These are phyloP conservation scores for Candida albicans DNA, from an alignment of 1,139 yeast species.

Conservation along the genomic window DNA sequence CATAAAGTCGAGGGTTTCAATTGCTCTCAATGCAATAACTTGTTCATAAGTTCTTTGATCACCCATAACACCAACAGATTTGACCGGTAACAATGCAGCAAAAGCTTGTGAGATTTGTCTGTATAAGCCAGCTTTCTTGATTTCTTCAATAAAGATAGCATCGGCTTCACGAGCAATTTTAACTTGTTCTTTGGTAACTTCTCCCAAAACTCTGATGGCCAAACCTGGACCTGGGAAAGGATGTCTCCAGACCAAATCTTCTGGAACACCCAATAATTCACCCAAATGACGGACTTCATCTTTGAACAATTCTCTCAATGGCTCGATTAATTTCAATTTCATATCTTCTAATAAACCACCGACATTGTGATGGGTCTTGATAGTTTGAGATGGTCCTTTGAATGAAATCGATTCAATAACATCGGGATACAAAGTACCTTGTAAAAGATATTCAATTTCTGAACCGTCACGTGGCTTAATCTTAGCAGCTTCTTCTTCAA, in stretches of 20 bases:
- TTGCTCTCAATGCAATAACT: slow-evolving; percentile 97
- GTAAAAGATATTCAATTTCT: slow-evolving; percentile 89
- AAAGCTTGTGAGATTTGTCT: slow-evolving; percentile 95
- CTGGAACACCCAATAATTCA: slow-evolving; percentile 91
- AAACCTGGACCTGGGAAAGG: slow-evolving; percentile 99
- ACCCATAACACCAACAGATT: slow-evolving; percentile 99
- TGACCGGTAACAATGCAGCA: slow-evolving; percentile 95
- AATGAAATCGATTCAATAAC: slow-evolving; percentile 97
- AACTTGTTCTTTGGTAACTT: slow-evolving; percentile 89
- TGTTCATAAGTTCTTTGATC: slow-evolving; percentile 99
- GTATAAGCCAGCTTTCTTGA: slow-evolving; percentile 88
- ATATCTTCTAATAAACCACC: slow-evolving; percentile 97
- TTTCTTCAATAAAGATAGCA: slow-evolving; percentile 91
- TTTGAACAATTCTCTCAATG: slow-evolving; percentile 95
- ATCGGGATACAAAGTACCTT: slow-evolving; percentile 98
- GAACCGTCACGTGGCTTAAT: slow-evolving; percentile 88
- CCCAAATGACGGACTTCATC: slow-evolving; percentile 98
- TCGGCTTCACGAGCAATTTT: slow-evolving; percentile 98
- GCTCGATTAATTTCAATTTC: slow-evolving; percentile 98
- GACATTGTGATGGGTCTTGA: slow-evolving; percentile 98
- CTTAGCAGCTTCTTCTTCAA: slow-evolving; percentile 92
- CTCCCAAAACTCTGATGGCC: slow-evolving; percentile 97
- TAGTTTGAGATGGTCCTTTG: slow-evolving; percentile 98
- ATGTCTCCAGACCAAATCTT: slow-evolving; percentile 98
- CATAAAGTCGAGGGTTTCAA: slow-evolving; percentile 97